Evolutionary conservation across 495 filamentous ascomycete genomes (phyloP).

Genomic region (Aspergillus coremiiformis): DNA sequence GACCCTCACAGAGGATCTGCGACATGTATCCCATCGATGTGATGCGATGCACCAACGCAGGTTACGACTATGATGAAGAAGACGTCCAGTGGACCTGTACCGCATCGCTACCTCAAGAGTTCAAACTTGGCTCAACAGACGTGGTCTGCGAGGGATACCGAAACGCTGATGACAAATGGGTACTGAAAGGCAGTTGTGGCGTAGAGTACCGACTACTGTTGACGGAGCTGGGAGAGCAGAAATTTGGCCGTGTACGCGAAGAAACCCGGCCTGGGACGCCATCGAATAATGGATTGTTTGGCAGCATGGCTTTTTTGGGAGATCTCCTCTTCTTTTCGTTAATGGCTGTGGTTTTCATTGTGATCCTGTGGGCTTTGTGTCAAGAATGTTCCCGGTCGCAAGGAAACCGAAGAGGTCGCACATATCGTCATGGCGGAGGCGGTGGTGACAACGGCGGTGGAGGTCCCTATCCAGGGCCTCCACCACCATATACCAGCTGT

Average conservation of each 20-base stretch:
- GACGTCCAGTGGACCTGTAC: constrained; percentile 87
- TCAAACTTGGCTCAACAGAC: constrained; percentile 85
- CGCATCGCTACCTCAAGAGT: constrained; percentile 67
- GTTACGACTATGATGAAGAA: constrained; percentile 57
- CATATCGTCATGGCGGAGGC: constrained; percentile 26
- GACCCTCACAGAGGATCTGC: constrained; percentile 49
- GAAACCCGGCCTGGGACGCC: constrained; percentile 5
- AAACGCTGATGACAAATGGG: constrained; percentile 64
- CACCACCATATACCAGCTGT: constrained; percentile 52
- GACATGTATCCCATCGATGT: constrained; percentile 63
- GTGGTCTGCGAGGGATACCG: constrained; percentile 90
- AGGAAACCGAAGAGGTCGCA: constrained; percentile 6
- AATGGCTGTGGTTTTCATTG: constrained; percentile 31
- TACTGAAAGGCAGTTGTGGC: constrained; percentile 84
- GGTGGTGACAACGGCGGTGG: constrained; percentile 45
- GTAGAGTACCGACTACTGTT: constrained; percentile 83
- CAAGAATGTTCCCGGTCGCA: constrained; percentile 16
- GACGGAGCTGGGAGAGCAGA: constrained; percentile 71
- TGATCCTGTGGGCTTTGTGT: constrained; percentile 26
- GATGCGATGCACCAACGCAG: constrained; percentile 84
- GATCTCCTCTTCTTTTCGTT: constrained; percentile 44
- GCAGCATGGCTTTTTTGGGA: constrained; percentile 14
- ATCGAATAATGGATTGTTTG: constrained; percentile 7
- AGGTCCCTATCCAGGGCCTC: constrained; percentile 46
- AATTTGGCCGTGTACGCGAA: constrained; percentile 43